Base-by-base conservation (phyloP, 306 rosid species). In the Cyamopsis tetragonoloba region DNA sequence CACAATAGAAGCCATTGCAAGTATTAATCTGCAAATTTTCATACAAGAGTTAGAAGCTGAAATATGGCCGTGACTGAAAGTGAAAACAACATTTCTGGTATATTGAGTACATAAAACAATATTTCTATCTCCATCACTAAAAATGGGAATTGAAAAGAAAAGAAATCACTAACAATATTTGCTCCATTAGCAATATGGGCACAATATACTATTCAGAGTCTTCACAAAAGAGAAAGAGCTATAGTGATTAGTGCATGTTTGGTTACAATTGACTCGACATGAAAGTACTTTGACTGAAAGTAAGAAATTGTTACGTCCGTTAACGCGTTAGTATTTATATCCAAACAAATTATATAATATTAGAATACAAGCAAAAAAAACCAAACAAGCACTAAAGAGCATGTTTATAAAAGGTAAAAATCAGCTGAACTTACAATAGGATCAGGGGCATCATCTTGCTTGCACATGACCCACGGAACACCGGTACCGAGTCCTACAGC, bases 401-500 rank as follows among this genome's bases (percentile, higher is more conserved):
- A 54, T 48, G 72, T 49, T 14, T 17, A 23, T 28, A 19, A 61
- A 61, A 74, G 17, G 70, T 38, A 20, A 68, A 62, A 68, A 66
- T 73, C 32, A 54, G 62, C 15, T 53, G 42, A 48, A 67, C 97
- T 88, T 79, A 90, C 99, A 71, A 93, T 11, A 70, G 99, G 99
- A 78, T 93, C 99, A 77, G 99, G 99, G 68, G 99, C 99, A 77
- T 93, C 99, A 69, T 93, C 99, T 82, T 93, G 99, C 80, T 93
- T 93, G 87, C 99, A 93, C 99, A 93, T 93, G 68, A 93, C 85
- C 99, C 99, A 93, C 5, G 99, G 99, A 70, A 93, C 99, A 34
- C 96, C 99, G 0, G 99, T 93, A n/a, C 82, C 74, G 1, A 90
- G 97, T 67, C 88, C 96, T 34, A 85, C 51, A 49, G 99, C 99